Evolutionary conservation across 495 filamentous ascomycete species (phyloP).

Genomic region (Platismatia glauca): DNA sequence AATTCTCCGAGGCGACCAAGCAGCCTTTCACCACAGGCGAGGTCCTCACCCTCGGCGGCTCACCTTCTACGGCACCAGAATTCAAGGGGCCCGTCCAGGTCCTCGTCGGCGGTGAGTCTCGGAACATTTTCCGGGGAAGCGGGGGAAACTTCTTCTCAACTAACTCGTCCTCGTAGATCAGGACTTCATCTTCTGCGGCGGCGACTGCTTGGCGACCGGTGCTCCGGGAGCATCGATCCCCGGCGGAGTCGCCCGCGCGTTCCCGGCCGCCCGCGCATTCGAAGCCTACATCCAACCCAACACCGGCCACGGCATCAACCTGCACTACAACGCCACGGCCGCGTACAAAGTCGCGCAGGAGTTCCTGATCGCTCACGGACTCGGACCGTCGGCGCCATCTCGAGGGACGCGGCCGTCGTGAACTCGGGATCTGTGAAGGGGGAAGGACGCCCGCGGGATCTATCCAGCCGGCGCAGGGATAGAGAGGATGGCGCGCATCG

Average conservation of each 20-base stretch:
- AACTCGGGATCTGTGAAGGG: neutral
- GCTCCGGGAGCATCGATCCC: slow-evolving; percentile 29
- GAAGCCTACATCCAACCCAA: slow-evolving; percentile 38
- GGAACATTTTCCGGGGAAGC: too few relatives aligned
- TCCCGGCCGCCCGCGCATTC: slow-evolving; percentile 37
- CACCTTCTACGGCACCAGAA: slow-evolving; percentile 19
- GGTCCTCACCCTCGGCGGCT: slow-evolving; percentile 33
- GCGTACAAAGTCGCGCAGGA: slow-evolving; percentile 33
- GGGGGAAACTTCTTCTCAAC: too few relatives aligned
- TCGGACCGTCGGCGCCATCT: slow-evolving; percentile 10
- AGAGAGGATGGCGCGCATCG: neutral
- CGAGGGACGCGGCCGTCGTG: neutral
- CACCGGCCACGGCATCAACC: slow-evolving; percentile 44
- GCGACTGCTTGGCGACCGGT: slow-evolving; percentile 36
- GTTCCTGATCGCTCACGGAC: slow-evolving; percentile 29
- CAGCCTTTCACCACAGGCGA: slow-evolving; percentile 42
- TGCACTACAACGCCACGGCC: slow-evolving; percentile 41
- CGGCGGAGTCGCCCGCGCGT: slow-evolving; percentile 27
- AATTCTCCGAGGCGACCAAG: slow-evolving; percentile 35
- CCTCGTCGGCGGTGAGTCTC: slow-evolving; percentile 30
- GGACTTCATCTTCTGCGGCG: slow-evolving; percentile 44
- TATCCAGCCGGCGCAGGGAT: too few relatives aligned
- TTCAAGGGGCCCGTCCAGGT: slow-evolving; percentile 42
- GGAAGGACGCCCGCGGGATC: too few relatives aligned
- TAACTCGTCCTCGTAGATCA: slow-evolving; percentile 22